Percentiles rank a stretch among this genome's conserved stretches.
phyloP scores from a whole-genome alignment of 2,329 filamentous ascomycete genomes.

The Aspergillus caelatus region DNA sequence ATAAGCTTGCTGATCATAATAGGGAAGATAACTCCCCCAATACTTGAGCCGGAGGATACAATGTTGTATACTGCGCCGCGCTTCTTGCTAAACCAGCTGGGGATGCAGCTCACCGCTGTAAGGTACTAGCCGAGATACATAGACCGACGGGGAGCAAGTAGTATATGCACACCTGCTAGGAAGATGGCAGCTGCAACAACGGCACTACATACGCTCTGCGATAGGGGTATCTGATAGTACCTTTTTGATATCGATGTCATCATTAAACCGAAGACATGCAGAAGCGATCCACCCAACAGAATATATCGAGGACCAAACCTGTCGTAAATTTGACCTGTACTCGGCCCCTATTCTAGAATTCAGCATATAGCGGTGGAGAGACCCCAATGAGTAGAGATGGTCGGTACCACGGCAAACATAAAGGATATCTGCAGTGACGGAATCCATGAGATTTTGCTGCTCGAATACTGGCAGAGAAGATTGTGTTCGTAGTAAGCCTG shows the following conservation, averaged over 20 bases:
- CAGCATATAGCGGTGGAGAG: not conserved
- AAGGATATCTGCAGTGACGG: slow-evolving; percentile 16
- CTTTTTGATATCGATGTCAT: slow-evolving; percentile 39
- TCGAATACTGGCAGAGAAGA: slow-evolving; percentile 10
- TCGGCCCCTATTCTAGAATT: slow-evolving; percentile 33
- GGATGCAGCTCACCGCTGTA: slow-evolving; percentile 23
- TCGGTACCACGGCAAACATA: slow-evolving; percentile 13
- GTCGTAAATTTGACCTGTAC: slow-evolving; percentile 65
- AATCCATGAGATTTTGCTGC: slow-evolving; percentile 16
- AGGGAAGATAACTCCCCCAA: slow-evolving; percentile 61
- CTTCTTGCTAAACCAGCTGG: slow-evolving; percentile 56
- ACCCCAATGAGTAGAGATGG: not conserved
- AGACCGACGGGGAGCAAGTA: not conserved
- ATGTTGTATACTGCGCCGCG: slow-evolving; percentile 56
- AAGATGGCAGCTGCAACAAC: slow-evolving; percentile 40
- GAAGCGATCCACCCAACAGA: slow-evolving; percentile 50
- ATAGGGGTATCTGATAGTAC: slow-evolving; percentile 58
- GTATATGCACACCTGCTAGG: not conserved
- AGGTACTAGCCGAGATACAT: not conserved
- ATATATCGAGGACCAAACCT: slow-evolving; percentile 62
- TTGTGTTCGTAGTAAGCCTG: slow-evolving; percentile 15
- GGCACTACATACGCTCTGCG: slow-evolving; percentile 54
- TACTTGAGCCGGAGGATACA: slow-evolving; percentile 53
- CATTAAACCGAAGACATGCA: slow-evolving; percentile 52
- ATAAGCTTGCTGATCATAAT: slow-evolving; percentile 60